Percentiles rank a stretch among this genome's conserved stretches.
These are phyloP conservation scores for Cordyceps fumosorosea DNA, from an alignment of 2,329 filamentous ascomycete genomes.

Conservation along the genomic window DNA sequence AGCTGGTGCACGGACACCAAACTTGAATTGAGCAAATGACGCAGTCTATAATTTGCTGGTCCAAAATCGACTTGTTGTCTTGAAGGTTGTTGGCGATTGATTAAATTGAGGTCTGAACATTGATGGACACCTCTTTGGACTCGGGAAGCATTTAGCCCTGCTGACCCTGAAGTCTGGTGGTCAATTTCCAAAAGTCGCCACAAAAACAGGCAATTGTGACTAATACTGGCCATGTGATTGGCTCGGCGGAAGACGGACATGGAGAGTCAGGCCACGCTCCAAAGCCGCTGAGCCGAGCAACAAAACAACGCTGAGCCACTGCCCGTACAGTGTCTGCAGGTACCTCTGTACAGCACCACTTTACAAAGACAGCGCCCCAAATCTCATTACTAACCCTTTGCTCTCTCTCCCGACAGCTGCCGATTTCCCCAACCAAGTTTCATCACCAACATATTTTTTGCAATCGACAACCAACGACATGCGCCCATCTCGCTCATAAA, in stretches of 20 bases:
- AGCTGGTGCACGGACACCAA: not conserved
- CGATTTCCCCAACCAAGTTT: not conserved
- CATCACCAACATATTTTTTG: slow-evolving; percentile 5
- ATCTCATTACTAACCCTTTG: slow-evolving; percentile 8
- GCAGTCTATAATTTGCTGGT: not conserved
- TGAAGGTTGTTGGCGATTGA: not conserved
- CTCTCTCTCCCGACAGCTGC: not conserved
- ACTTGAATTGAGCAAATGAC: not conserved
- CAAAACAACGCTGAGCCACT: not conserved
- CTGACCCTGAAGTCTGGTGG: not conserved
- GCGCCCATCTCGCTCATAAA: not conserved
- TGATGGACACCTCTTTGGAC: not conserved
- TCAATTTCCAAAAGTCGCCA: not conserved
- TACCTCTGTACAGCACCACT: not conserved
- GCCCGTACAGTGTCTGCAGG: not conserved
- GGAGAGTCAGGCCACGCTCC: slow-evolving; percentile 21
- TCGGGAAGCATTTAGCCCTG: not conserved
- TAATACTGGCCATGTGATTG: slow-evolving; percentile 30
- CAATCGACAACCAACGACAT: not conserved
- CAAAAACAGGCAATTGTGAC: slow-evolving; percentile 1
- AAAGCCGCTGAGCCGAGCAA: slow-evolving; percentile 24
- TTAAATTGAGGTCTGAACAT: not conserved
- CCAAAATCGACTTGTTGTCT: not conserved
- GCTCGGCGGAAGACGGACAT: slow-evolving; percentile 27
- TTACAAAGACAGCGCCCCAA: not conserved